Evolutionary conservation across 257 asterid genomes (phyloP).

Genomic region (Solanum chilense): DNA sequence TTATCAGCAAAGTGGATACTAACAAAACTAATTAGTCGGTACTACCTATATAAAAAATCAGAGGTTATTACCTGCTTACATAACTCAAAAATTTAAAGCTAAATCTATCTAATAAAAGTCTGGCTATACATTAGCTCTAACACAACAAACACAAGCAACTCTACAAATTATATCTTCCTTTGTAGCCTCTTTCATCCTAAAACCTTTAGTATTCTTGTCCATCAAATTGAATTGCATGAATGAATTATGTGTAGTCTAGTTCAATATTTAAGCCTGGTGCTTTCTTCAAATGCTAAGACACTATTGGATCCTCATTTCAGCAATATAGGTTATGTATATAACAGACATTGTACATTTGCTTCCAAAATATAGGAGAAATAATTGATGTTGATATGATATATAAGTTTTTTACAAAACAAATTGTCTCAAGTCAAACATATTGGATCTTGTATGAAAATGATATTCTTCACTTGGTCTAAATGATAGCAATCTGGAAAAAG

Average conservation of each 20-base stretch:
- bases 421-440: not conserved
- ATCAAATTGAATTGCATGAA: too few species aligned
- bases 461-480: not conserved
- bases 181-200: not conserved
- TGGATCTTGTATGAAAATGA: not conserved
- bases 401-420: not conserved
- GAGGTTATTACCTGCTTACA: not conserved
- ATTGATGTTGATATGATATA: not conserved
- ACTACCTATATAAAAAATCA: not conserved
- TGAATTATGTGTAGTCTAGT: not conserved
- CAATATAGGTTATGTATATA: slow-evolving; percentile 38
- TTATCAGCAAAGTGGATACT: not conserved
- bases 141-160: not conserved
- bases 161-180: not conserved
- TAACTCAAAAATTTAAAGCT: not conserved
- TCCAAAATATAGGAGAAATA: not conserved
- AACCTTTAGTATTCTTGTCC: too few species aligned
- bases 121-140: too few species aligned
- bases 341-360: not conserved
- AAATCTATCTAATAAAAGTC: not conserved
- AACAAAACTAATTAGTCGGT: too few species aligned
- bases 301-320: slow-evolving; percentile 74
- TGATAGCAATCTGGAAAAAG: not conserved
- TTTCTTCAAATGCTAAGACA: slow-evolving; percentile 63
- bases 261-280: not conserved